Base-by-base conservation (phyloP, 495 filamentous ascomycete genomes). In the Aspergillus funiculosus region DNA sequence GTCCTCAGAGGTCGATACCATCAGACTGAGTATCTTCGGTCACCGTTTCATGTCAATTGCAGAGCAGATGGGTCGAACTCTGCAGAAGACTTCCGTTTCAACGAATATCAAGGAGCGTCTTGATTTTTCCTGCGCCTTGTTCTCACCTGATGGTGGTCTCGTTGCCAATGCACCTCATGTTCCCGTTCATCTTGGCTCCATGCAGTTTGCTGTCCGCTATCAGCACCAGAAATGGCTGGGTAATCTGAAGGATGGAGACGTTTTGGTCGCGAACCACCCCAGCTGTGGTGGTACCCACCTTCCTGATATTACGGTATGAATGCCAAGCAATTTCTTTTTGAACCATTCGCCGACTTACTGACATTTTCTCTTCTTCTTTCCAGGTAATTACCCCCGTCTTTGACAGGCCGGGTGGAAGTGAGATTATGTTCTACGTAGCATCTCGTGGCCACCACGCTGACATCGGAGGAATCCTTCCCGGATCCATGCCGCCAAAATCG, bases 41-140 rank as follows among this genome's bases (percentile, higher is more conserved):
- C 90, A 98, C 61, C 74, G 92, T 1, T 98, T 98, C 69, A 98
- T 98, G 92, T 89, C 91, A 9, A 97, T 98, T 59, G 92, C 92
- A 3, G 92, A 98, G 66, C 91, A 96, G 61, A 97, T 96, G 91
- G 92, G 92, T 4, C 73, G 89, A 42, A 90, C 92, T 2, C 72
- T 98, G 20, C 92, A 97, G 54, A 98, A 96, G 75, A 98, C 92
- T 0, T 91, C 87, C 51, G 92, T 98, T 36, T 94, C 87, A 46
- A 98, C 92, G 4, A 98, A 98, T 59, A 92, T 98, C 57, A 98
- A 98, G 57, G 92, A 98, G 64, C 82, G 92, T 2, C 77, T 98
- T 4, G 92, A 98, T 56, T 98, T 96, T 53, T 95, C 89, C 1
- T 98, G 92, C 53, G 92, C 92, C 25, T 77, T 98, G 10, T 98